Evolutionary conservation across 345 rosid species (phyloP).

Genomic region (Sonneratia caseolaris): DNA sequence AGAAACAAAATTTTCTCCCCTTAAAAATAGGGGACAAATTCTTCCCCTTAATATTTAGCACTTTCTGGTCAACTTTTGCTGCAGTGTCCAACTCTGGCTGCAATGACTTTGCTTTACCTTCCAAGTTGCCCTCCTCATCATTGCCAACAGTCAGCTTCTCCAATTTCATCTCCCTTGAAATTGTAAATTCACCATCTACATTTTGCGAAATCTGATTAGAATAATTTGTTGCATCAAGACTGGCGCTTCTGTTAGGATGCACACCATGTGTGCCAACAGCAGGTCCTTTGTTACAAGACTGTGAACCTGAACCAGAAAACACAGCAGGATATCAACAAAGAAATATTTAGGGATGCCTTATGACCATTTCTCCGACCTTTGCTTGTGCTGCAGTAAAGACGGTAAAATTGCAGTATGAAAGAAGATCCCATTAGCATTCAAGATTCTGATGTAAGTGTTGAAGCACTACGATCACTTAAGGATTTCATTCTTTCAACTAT

Average conservation of each 20-base stretch:
- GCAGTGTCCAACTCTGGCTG: conserved; percentile 21
- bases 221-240: conserved; percentile 15
- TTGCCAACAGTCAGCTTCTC: conserved; percentile 23
- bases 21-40: conserved; percentile 40
- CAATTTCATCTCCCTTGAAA: conserved; percentile 28
- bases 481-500: background rate
- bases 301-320: conserved; percentile 28
- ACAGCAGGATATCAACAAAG: background rate
- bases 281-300: conserved; percentile 37
- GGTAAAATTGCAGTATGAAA: background rate
- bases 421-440: background rate
- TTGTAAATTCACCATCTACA: conserved; percentile 21
- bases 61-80: conserved; percentile 22
- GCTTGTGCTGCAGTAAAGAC: background rate
- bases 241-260: conserved; percentile 28
- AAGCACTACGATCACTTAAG: background rate
- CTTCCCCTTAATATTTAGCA: conserved; percentile 25
- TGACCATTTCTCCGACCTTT: background rate
- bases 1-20: conserved; percentile 72
- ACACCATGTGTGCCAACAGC: conserved; percentile 19
- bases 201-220: conserved; percentile 22
- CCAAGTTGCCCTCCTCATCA: conserved; percentile 13
- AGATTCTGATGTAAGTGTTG: background rate
- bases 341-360: background rate
- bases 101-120: conserved; percentile 22